Evolutionary conservation across 805 yeast genomes (phyloP), one percentile per base, ranked within the genome.

Genomic region (Danielozyma ontarioensis): DNA sequence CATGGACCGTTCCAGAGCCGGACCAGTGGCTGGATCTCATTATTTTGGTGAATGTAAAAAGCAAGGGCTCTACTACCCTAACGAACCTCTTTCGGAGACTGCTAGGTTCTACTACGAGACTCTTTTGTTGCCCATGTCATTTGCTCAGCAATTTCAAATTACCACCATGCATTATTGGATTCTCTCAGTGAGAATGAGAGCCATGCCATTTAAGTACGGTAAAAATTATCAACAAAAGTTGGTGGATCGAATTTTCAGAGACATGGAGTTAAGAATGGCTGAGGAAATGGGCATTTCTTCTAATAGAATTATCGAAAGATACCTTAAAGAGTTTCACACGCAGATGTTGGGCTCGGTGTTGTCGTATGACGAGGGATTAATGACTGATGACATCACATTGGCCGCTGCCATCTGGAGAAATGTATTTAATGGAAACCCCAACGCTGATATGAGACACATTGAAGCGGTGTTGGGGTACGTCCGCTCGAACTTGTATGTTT

Each of bases 81-180:
- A 80, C 38, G 89, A 82, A 51, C 80, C 76, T 25, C 63, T 84
- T 26, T 73, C 84, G 3, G 78, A 74, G 13, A 73, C 84, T 4
- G 96, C 96, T 2, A 67, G 65, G 34, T 93, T 86, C 54, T 93
- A 87, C 70, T 93, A 87, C 54, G 83, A 85, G 34, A 83, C 89
- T 10, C 64, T 93, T 36, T 80, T 76, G 17, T 65, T 93, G 50
- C 96, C 96, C 23, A 71, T 74, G 53, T 82, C 97, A 1, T 89
- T 90, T 53, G 78, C 90, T n/a, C 95, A 88, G 58, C 90, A 96
- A 96, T 90, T 82, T 57, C 97, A 90, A 61, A 83, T 93, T 41
- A 84, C 96, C 5, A 69, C 82, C 1, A 69, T 93, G 45, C 98
- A 93, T 58, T 78, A 85, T 39, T 93, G 99, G 99, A 80, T 93